These are phyloP conservation scores for Pleurotus pulmonarius DNA, from an alignment of 768 basidiomycete genomes.

Conservation along the genomic window DNA sequence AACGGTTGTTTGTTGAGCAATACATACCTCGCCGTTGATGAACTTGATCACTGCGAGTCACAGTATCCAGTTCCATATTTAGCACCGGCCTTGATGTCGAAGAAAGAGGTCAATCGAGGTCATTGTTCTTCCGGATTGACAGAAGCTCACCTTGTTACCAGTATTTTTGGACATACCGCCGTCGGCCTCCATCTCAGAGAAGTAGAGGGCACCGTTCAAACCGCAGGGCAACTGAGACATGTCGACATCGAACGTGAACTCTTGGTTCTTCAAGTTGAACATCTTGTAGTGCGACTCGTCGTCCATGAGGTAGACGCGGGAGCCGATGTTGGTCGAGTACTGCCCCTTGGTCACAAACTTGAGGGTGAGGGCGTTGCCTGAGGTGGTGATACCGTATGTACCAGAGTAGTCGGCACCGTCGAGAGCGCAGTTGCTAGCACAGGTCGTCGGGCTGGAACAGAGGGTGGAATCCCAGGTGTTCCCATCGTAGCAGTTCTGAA, in stretches of 20 bases:
- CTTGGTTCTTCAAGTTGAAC: conserved; percentile 48
- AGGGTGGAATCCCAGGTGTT: conserved; percentile 34
- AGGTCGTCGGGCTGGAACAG: conserved; percentile 26
- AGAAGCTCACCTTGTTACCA: conserved; percentile 15
- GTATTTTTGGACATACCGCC: background rate
- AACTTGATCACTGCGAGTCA: conserved; percentile 41
- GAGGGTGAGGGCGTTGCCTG: conserved; percentile 27
- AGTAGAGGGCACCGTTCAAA: conserved; percentile 44
- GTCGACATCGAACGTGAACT: conserved; percentile 62
- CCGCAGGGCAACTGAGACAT: conserved; percentile 45
- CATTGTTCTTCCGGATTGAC: too few species aligned
- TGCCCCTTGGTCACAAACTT: conserved; percentile 26
- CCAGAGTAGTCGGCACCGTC: conserved; percentile 27
- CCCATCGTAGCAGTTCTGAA: conserved; percentile 30
- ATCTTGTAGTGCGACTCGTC: conserved; percentile 28
- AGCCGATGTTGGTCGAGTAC: conserved; percentile 14
- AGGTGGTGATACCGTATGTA: conserved; percentile 35
- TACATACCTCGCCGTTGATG: conserved; percentile 33
- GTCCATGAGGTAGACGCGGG: conserved; percentile 29
- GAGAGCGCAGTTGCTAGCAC: conserved; percentile 15
- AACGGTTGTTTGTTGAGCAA: conserved; percentile 17
- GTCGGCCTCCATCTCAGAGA: conserved; percentile 7
- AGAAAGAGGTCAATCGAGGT: too few species aligned
- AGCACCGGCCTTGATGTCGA: conserved; percentile 38
- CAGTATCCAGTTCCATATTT: conserved; percentile 13